Conservation (phyloP, 441 rosid genomes). For the Euphorbia schlechtendalii region DNA sequence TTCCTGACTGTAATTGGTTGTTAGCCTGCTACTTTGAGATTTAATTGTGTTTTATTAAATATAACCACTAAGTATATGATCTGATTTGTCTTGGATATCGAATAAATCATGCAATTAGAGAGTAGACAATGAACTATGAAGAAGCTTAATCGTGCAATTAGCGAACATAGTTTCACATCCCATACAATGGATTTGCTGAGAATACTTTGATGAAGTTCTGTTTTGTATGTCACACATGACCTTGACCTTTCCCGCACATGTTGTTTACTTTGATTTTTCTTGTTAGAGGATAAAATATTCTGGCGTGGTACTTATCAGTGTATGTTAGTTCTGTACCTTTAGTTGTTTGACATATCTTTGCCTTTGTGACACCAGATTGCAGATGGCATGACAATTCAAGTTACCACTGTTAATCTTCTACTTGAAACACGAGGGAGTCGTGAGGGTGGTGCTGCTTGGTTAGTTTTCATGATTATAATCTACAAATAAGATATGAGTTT, state of each 20-base stretch:
- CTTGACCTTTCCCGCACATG: neutral
- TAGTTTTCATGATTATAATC: constrained; percentile 19
- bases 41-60: neutral
- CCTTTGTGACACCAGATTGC: constrained; percentile 58
- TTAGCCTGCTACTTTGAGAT: constrained; percentile 2
- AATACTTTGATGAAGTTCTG: neutral
- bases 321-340: neutral
- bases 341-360: neutral
- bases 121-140: neutral
- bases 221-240: neutral
- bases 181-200: neutral
- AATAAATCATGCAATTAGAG: neutral
- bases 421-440: constrained; percentile 82
- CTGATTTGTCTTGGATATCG: neutral
- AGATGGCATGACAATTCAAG: constrained; percentile 95
- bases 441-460: constrained; percentile 90
- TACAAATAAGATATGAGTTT: neutral
- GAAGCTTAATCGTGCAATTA: neutral
- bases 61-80: neutral
- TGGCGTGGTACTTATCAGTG: neutral
- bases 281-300: neutral
- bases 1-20: neutral
- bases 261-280: neutral
- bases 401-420: constrained; percentile 79
- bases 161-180: neutral